These are phyloP conservation scores for Xerocomus minutiporus DNA, from an alignment of 1,284 basidiomycete genomes.

Conservation along the genomic window DNA sequence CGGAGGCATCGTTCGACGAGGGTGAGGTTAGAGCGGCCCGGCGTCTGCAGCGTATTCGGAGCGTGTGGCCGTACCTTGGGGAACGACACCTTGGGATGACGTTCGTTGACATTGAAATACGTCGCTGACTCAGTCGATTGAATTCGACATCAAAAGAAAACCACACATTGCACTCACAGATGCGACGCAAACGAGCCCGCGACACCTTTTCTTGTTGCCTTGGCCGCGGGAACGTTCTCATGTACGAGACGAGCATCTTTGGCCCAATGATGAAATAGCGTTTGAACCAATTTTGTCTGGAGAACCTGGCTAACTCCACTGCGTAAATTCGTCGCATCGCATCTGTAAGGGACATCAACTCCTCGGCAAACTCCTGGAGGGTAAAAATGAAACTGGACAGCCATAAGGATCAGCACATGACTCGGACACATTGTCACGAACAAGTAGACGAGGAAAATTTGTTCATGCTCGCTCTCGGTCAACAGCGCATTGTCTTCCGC, in stretches of 20 bases:
- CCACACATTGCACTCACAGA: slow-evolving; percentile 38
- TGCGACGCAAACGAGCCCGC: slow-evolving; percentile 26
- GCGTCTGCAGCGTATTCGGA: slow-evolving; percentile 81
- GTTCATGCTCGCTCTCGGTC: slow-evolving; percentile 52
- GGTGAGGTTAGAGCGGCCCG: slow-evolving; percentile 54
- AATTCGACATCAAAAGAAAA: background rate
- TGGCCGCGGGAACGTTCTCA: slow-evolving; percentile 17
- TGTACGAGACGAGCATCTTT: slow-evolving; percentile 19
- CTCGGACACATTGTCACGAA: slow-evolving; percentile 38
- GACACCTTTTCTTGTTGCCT: slow-evolving; percentile 12
- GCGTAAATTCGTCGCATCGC: slow-evolving; percentile 72
- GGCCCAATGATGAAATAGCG: slow-evolving; percentile 32
- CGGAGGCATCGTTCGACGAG: slow-evolving; percentile 61
- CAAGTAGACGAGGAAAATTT: slow-evolving; percentile 88
- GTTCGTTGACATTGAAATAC: slow-evolving; percentile 54
- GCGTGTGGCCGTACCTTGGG: slow-evolving; percentile 80
- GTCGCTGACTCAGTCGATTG: slow-evolving; percentile 39
- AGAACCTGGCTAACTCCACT: slow-evolving; percentile 49
- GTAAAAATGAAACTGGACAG: slow-evolving; percentile 82
- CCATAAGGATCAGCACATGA: slow-evolving; percentile 3
- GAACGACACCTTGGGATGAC: slow-evolving; percentile 64
- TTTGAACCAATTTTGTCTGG: slow-evolving; percentile 40
- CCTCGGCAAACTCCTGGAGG: slow-evolving; percentile 84
- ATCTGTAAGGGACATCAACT: slow-evolving; percentile 76
- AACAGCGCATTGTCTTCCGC: slow-evolving; percentile 37